Conservation (phyloP, 495 filamentous ascomycete genomes). For the Monascus purpureus region DNA sequence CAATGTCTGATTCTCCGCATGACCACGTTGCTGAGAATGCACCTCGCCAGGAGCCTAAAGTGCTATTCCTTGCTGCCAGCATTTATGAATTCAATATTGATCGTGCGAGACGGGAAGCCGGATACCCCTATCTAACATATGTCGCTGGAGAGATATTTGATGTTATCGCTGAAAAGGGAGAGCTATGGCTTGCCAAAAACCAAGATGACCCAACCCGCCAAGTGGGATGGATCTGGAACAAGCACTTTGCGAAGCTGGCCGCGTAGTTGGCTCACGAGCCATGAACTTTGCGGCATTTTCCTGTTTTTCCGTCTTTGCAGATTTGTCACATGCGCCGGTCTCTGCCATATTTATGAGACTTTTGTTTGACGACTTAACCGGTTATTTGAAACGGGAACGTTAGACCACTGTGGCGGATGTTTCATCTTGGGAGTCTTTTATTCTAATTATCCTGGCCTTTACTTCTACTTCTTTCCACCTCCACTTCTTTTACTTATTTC, state of each 20-base stretch:
- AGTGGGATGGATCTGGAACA: constrained; percentile 98
- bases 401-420: too few relatives aligned
- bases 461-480: too few relatives aligned
- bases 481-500: too few relatives aligned
- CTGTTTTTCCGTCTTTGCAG: too few relatives aligned
- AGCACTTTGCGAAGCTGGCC: constrained; percentile 79
- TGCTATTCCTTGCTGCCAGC: constrained; percentile 82
- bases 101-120: constrained; percentile 77
- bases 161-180: constrained; percentile 87
- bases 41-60: constrained; percentile 26
- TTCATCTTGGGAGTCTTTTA: too few relatives aligned
- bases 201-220: constrained; percentile 69
- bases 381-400: too few relatives aligned
- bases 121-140: constrained; percentile 92
- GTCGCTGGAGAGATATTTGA: constrained; percentile 87
- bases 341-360: too few relatives aligned
- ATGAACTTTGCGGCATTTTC: too few relatives aligned
- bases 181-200: constrained; percentile 94
- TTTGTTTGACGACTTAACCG: too few relatives aligned
- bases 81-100: constrained; percentile 96
- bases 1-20: constrained; percentile 51
- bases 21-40: constrained; percentile 11
- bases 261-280: too few relatives aligned
- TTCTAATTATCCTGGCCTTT: too few relatives aligned
- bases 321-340: too few relatives aligned